Evolutionary conservation across 176 grass and related monocot species (phyloP).

Genomic region (Melocanna baccifera): DNA sequence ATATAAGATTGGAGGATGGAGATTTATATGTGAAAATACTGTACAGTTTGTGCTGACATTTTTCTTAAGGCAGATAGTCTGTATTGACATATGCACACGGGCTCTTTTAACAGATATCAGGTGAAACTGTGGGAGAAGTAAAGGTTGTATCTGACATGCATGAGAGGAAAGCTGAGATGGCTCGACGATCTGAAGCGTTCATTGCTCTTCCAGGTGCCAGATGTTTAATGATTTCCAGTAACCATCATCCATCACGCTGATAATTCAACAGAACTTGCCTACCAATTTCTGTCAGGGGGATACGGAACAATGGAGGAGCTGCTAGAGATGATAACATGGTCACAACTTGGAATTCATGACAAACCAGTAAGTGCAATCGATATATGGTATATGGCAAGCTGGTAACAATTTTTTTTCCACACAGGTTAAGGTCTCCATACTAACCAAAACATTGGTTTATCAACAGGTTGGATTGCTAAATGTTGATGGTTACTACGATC

Average conservation of each 20-base stretch:
- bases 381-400: neutral
- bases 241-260: neutral
- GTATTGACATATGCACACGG: neutral
- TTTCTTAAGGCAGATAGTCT: neutral
- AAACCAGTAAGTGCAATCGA: slow-evolving; percentile 53
- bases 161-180: slow-evolving; percentile 86
- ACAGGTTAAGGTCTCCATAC: neutral
- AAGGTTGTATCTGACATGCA: slow-evolving; percentile 79
- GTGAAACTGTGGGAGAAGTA: slow-evolving; percentile 65
- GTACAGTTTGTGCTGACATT: neutral
- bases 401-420: neutral
- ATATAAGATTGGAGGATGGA: neutral
- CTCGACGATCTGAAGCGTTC: slow-evolving; percentile 67
- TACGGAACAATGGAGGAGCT: slow-evolving; percentile 95
- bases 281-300: slow-evolving; percentile 43
- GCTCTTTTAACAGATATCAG: slow-evolving; percentile 56
- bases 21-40: neutral
- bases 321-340: slow-evolving; percentile 93
- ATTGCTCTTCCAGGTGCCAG: slow-evolving; percentile 74
- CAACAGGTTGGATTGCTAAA: slow-evolving; percentile 77
- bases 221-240: neutral
- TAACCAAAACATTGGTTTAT: neutral
- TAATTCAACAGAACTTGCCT: neutral
- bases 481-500: slow-evolving; percentile 82
- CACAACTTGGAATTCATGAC: slow-evolving; percentile 80